Evolutionary conservation across 2,329 filamentous ascomycete species (phyloP), one percentile per base, ranked within the genome.

Genomic region (Colletotrichum aenigma): DNA sequence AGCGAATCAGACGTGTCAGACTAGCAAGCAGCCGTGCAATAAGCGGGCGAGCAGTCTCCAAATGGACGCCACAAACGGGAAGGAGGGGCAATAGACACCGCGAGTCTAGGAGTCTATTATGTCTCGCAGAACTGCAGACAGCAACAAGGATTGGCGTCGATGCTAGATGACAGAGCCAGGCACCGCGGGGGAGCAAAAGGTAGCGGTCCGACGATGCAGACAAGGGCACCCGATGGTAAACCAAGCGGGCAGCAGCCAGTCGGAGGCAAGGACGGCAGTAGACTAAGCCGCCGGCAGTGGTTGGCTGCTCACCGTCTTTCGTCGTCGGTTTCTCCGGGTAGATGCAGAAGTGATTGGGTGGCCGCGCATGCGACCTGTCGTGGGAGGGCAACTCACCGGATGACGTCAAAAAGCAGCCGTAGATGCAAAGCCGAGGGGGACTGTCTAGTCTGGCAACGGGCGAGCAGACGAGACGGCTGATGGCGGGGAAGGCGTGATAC

Each of bases 331-430:
- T 34, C 13, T 32, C 15, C 21, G 21, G 30, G 21, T 28, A 70
- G 48, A 64, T 32, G 60, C 52, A 52, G 34, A 34, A 32, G 56
- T 75, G 71, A 75, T 76, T 75, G 74, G 65, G 61, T 4, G 52
- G 48, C 34, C 24, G 71, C 60, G 43, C 58, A 61, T 56, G 70
- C 62, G 56, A 65, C 34, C 36, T 64, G 18, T 38, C 38, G 36
- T 58, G 32, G 34, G 55, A 34, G 52, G 38, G 55, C 70, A 69
- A 69, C 74, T 69, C 48, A 76, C 74, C 70, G 65, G 69, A 76
- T 76, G 74, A 76, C 74, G 74, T 76, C 74, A 76, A 76, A 70
- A 67, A 36, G 36, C 32, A 65, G 24, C 58, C n/a, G 60, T n/a
- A 26, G 48, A 56, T 30, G 68, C 61, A 56, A 71, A 66, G 38